Evolutionary conservation across 1,284 basidiomycete genomes (phyloP).

Genomic region (Erythrobasidium hasegawianum): DNA sequence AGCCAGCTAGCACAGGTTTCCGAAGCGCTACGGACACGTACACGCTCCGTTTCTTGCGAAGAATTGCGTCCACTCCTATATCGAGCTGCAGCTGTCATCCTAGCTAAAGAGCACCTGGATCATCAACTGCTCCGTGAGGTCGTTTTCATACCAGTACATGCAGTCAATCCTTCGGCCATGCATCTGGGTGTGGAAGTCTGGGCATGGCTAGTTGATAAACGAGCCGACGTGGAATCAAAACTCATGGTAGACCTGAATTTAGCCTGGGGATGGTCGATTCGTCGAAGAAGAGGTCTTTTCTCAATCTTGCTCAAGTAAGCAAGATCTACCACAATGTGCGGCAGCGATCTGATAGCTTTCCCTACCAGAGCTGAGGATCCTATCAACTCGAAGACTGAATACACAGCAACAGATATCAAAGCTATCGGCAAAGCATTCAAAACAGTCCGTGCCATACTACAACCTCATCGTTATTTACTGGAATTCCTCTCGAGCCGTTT

Average conservation of each 20-base stretch:
- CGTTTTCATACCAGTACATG: constrained; percentile 81
- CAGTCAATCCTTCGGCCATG: constrained; percentile 81
- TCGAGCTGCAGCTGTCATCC: constrained; percentile 75
- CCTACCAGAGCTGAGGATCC: constrained; percentile 87
- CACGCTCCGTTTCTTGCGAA: constrained; percentile 65
- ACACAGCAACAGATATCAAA: constrained; percentile 84
- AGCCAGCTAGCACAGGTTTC: constrained; percentile 65
- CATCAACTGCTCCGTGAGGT: constrained; percentile 81
- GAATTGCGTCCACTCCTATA: constrained; percentile 83
- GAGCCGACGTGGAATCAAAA: constrained; percentile 67
- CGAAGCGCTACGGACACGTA: constrained; percentile 65
- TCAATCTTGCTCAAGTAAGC: constrained; percentile 71
- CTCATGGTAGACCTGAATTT: constrained; percentile 81
- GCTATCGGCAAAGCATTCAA: constrained; percentile 69
- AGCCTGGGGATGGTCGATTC: constrained; percentile 81
- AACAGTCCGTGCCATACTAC: constrained; percentile 69
- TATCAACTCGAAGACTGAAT: constrained; percentile 78
- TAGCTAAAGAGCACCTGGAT: constrained; percentile 63
- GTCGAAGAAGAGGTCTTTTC: constrained; percentile 74
- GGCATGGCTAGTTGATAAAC: constrained; percentile 92
- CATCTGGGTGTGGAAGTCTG: constrained; percentile 87
- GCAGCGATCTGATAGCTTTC: too few relatives aligned
- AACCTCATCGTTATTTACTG: constrained; percentile 77
- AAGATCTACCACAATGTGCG: too few relatives aligned
- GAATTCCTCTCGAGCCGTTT: constrained; percentile 86